phyloP scores from a whole-genome alignment of 1,284 basidiomycete species.

The Tetrapyrgos nigripes region DNA sequence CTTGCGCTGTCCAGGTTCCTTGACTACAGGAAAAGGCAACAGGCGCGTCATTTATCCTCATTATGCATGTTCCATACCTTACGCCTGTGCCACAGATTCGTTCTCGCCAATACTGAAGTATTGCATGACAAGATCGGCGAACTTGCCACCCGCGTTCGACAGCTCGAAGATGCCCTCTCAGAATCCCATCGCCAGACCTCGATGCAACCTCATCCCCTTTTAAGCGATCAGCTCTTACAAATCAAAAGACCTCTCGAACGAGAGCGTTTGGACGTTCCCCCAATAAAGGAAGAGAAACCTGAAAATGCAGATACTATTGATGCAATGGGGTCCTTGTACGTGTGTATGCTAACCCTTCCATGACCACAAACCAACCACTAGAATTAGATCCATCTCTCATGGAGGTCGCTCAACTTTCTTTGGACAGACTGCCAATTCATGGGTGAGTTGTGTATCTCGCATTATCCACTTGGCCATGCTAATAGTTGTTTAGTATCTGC shows the following conservation, averaged over 20 bases:
- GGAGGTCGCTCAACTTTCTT: slow-evolving; percentile 68
- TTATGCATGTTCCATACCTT: background rate
- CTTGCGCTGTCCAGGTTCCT: slow-evolving; percentile 49
- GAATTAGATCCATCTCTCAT: slow-evolving; percentile 60
- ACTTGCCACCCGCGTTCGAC: slow-evolving; percentile 62
- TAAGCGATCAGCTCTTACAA: slow-evolving; percentile 63
- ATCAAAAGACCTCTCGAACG: slow-evolving; percentile 71
- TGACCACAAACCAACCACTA: background rate
- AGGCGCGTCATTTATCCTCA: slow-evolving; percentile 41
- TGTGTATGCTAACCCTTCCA: slow-evolving; percentile 20
- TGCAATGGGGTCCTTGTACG: slow-evolving; percentile 69
- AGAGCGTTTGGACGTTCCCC: slow-evolving; percentile 48
- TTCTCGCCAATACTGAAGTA: slow-evolving; percentile 70
- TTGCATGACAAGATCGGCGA: slow-evolving; percentile 71
- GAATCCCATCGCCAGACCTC: slow-evolving; percentile 55
- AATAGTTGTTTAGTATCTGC: slow-evolving; percentile 36
- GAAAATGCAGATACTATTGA: slow-evolving; percentile 56
- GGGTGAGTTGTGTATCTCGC: slow-evolving; percentile 49
- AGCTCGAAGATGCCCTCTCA: slow-evolving; percentile 67
- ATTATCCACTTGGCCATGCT: background rate
- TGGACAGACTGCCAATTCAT: slow-evolving; percentile 68
- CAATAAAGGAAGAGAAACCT: slow-evolving; percentile 48
- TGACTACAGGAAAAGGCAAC: slow-evolving; percentile 77
- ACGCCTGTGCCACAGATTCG: slow-evolving; percentile 50
- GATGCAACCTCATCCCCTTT: slow-evolving; percentile 57